Base-by-base conservation (phyloP, 2,329 filamentous ascomycete genomes). In the Fusarium aywerte region DNA sequence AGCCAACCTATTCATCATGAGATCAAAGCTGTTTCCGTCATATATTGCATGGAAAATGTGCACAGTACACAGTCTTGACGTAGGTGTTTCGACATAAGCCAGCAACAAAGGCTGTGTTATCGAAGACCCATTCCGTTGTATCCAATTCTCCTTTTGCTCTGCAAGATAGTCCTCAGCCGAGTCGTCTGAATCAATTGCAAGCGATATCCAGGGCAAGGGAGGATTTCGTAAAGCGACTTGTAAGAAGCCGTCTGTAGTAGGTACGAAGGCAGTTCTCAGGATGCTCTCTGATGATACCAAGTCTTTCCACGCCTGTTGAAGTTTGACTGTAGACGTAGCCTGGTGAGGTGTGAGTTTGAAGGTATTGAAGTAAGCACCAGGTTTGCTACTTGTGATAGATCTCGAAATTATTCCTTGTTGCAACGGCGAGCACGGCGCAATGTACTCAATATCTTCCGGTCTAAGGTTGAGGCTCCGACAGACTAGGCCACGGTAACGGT, bases 11-110 rank as follows among this genome's bases (percentile, higher is more conserved):
- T 85, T 75, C 20, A 97, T 82, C 36, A 97, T 83, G 23, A 92
- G 76, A 3, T 85, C 83, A 36, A 97, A 84, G 62, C 93, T 95
- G 67, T 86, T 90, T 3, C 93, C 94, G 76, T 97, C 94, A 70
- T 97, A 97, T 0, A 97, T 77, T 0, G 87, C 93, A 75, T 97
- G 94, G 77, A 97, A 97, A 1, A 96, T 89, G 43, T 90, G 85
- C 4, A 97, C 72, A 4, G 83, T 78, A 31, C 97, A 77, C 0
- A 82, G 65, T 8, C 71, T 70, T 2, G 68, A 69, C 1, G 65
- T 67, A 1, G 89, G 89, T 8, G 76, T 77, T 3, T 72, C 69
- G 2, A 90, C 64, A 5, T 85, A 77, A 2, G 78, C 74, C 12
- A 74, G 42, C 7, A 62, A 47, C 5, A 74, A 45, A 18, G 72